Evolutionary conservation across 1,284 basidiomycete species (phyloP).

Genomic region (Apiotrichum mycotoxinovorans): DNA sequence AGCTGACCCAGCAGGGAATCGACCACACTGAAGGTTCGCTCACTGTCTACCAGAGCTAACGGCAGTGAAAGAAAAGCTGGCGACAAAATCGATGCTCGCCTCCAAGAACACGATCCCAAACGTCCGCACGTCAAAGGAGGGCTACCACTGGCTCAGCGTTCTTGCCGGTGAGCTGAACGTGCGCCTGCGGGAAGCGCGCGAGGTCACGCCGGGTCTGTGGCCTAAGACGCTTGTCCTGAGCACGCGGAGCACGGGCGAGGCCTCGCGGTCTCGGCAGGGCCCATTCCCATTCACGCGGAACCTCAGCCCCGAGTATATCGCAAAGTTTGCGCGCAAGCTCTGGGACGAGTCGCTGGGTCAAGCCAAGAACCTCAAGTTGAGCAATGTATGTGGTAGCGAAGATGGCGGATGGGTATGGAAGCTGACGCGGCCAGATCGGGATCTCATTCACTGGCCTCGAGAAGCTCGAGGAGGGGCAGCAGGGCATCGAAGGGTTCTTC

Average conservation of each 20-base stretch:
- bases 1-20: constrained; percentile 64
- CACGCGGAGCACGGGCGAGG: constrained; percentile 64
- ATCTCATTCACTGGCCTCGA: constrained; percentile 82
- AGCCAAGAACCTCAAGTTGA: constrained; percentile 71
- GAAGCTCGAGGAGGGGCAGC: constrained; percentile 72
- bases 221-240: constrained; percentile 84
- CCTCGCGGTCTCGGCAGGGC: constrained; percentile 69
- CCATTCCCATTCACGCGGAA: constrained; percentile 74
- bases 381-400: constrained; percentile 52
- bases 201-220: constrained; percentile 73
- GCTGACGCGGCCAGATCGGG: constrained; percentile 52
- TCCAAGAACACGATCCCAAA: constrained; percentile 82
- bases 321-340: constrained; percentile 72
- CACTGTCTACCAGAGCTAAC: background rate
- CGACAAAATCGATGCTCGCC: constrained; percentile 86
- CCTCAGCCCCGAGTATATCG: constrained; percentile 71
- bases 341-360: constrained; percentile 65
- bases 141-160: constrained; percentile 84
- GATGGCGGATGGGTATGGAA: background rate
- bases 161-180: constrained; percentile 84
- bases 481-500: constrained; percentile 83
- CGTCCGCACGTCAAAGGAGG: constrained; percentile 68
- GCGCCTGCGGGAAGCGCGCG: constrained; percentile 76
- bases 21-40: constrained; percentile 77
- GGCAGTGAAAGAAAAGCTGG: constrained; percentile 78